Percentiles rank a stretch among this genome's conserved stretches.
Conservation (phyloP, 345 rosid genomes). For the Euphorbia lathyris region DNA sequence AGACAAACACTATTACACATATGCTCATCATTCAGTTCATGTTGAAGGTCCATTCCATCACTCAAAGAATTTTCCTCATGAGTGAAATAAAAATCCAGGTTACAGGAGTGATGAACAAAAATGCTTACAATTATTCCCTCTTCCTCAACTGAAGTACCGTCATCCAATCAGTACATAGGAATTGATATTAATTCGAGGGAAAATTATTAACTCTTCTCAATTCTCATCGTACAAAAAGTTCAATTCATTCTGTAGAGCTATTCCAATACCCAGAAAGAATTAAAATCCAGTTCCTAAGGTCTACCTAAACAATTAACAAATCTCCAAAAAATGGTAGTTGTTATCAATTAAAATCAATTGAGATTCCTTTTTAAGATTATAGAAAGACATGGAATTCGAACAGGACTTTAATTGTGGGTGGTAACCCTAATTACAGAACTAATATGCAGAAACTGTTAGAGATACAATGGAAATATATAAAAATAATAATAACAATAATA, state of each 20-base stretch:
- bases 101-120: not conserved
- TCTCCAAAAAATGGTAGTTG: not conserved
- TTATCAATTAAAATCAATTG: not conserved
- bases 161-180: not conserved
- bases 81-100: not conserved
- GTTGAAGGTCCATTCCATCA: not conserved
- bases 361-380: too few species aligned
- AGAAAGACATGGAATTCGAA: constrained; percentile 7
- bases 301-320: not conserved
- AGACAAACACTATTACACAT: not conserved
- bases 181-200: not conserved
- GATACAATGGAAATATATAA: not conserved
- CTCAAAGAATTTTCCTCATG: not conserved
- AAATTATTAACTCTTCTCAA: not conserved
- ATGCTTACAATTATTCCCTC: not conserved
- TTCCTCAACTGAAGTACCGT: not conserved
- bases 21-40: not conserved
- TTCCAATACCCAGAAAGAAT: not conserved
- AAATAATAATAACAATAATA: not conserved
- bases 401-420: not conserved
- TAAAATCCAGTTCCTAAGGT: not conserved
- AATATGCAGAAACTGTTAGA: too few species aligned
- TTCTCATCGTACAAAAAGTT: not conserved
- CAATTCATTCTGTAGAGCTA: not conserved
- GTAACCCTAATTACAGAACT: not conserved